These are phyloP conservation scores for Mycena leptocephala DNA, from an alignment of 768 basidiomycete species.

Conservation along the genomic window DNA sequence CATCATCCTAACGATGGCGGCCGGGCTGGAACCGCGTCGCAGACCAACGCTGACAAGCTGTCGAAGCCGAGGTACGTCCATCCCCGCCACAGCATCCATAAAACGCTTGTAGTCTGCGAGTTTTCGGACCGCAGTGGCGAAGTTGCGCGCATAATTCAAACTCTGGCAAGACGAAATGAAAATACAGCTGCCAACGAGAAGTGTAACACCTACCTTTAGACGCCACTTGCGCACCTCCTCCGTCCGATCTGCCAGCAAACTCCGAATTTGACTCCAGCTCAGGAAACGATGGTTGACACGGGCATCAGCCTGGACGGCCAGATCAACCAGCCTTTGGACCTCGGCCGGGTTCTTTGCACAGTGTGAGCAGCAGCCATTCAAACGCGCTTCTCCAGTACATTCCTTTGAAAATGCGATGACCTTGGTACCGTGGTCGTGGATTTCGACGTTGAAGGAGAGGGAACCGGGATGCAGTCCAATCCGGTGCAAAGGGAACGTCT, in stretches of 20 bases:
- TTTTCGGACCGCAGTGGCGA: not conserved
- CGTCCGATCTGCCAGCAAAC: not conserved
- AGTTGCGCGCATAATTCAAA: constrained; percentile 4
- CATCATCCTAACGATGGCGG: constrained; percentile 17
- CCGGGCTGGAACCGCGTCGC: constrained; percentile 22
- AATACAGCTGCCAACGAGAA: not conserved
- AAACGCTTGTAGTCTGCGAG: constrained; percentile 15
- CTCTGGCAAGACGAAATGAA: not conserved
- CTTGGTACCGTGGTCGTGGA: not conserved
- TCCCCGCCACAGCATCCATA: constrained; percentile 2
- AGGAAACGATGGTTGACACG: constrained; percentile 8
- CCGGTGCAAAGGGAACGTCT: constrained; percentile 24
- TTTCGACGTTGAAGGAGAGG: constrained; percentile 19
- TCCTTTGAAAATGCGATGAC: constrained; percentile 9
- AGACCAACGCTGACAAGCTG: constrained; percentile 3
- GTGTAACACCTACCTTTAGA: not conserved
- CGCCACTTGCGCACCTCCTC: constrained; percentile 5
- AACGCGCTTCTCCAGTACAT: not conserved
- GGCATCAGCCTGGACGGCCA: not conserved
- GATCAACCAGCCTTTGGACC: not conserved
- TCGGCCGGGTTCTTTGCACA: constrained; percentile 5
- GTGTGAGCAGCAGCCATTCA: not conserved
- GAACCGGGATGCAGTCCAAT: not conserved
- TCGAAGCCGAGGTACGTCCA: constrained; percentile 13
- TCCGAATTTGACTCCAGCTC: not conserved